phyloP scores from a whole-genome alignment of 331 rosid genomes.

The Rosa hybrid region DNA sequence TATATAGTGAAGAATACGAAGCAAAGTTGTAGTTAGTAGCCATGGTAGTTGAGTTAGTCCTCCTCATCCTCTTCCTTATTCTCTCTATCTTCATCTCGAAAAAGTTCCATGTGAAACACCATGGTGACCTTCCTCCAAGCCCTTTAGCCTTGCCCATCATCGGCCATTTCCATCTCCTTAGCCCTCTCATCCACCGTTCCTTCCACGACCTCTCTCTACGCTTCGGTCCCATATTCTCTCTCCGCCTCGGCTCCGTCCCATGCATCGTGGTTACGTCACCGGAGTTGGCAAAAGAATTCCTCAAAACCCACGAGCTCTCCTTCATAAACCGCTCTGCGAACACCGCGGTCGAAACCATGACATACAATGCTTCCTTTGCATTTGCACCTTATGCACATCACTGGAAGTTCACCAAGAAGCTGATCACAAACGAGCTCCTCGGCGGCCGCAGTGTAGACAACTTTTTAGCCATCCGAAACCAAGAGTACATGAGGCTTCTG shows the following conservation, averaged over 20 bases:
- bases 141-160: conserved; percentile 30
- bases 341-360: conserved; percentile 33
- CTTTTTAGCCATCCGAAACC: conserved; percentile 28
- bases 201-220: conserved; percentile 35
- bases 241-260: conserved; percentile 43
- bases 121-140: conserved; percentile 27
- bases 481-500: conserved; percentile 27
- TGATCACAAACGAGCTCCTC: conserved; percentile 50
- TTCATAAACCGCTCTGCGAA: conserved; percentile 30
- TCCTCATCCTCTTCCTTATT: conserved; percentile 22
- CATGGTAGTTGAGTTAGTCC: conserved; percentile 5
- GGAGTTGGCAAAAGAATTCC: conserved; percentile 44
- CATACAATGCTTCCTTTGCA: conserved; percentile 43
- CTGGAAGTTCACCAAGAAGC: conserved; percentile 55
- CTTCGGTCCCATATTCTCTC: conserved; percentile 51
- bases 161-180: conserved; percentile 62
- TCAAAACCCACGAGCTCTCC: conserved; percentile 47
- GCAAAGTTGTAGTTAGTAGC: neutral
- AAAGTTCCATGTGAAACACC: neutral
- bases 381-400: conserved; percentile 59
- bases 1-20: neutral
- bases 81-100: neutral
- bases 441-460: conserved; percentile 33
- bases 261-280: conserved; percentile 42
- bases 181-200: conserved; percentile 54